Base-by-base conservation (phyloP, 352 stramenopile species). In the Globisporangium sylvaticum region DNA sequence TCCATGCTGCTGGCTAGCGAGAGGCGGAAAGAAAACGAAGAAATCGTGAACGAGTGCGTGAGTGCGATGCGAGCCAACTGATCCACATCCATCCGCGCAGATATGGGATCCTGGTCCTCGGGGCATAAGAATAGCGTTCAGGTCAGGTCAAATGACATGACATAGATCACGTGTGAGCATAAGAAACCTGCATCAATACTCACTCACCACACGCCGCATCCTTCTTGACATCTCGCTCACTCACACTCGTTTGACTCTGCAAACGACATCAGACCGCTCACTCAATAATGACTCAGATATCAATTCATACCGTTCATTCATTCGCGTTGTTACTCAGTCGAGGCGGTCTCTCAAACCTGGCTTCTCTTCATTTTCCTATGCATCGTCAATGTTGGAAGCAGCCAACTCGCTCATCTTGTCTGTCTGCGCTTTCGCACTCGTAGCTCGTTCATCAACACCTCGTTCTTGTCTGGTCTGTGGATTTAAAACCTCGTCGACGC, bases 401-500 rank as follows among this genome's bases (percentile, higher is more conserved):
- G 31, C 10, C 12, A 4, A 15, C 34, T 42, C 34, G 0, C 18
- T 29, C 8, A 3, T 18, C n/a, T 29, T 18, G 46, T 7, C 46
- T 29, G n/a, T 7, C 46, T 29, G n/a, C 20, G n/a, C 12, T 22
- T 50, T 1, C 39, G n/a, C 14, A 46, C 39, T 20, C 15, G 6
- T 10, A 50, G 8, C 37, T 44, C 37, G 37, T 44, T 18, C 12
- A 18, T 20, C 12, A 44, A 1, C 24, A 56, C 32, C 50, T 10
- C 50, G 52, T 34, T 57, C 25, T 18, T 34, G n/a, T 31, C 4
- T 55, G 39, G 20, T 10, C 20, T 37, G 12, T 39, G 7, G n/a
- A 31, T 48, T 77, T 75, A 95, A 59, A 96, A 96, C 46, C 83
- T 81, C 58, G 74, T 89, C 9, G 83, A 86, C 10, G 78, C 74